Conservation (phyloP, 1,284 basidiomycete species). For the Golubevia pallescens region DNA sequence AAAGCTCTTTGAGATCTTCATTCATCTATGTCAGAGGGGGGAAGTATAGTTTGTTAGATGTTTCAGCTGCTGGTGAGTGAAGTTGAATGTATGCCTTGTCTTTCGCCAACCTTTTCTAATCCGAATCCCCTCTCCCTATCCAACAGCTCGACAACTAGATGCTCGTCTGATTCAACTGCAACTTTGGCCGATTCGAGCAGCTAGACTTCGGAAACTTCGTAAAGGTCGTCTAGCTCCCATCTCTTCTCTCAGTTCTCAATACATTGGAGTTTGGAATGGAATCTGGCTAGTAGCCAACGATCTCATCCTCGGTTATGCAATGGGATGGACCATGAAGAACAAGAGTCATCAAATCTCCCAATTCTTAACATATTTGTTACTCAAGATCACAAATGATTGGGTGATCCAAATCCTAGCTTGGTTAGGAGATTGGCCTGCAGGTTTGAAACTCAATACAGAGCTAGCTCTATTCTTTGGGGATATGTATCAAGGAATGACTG, state of each 20-base stretch:
- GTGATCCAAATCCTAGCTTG: conserved; percentile 24
- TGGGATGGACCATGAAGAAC: conserved; percentile 8
- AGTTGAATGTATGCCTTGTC: neutral
- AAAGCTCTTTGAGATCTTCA: neutral
- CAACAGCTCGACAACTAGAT: conserved; percentile 31
- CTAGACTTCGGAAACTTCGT: conserved; percentile 28
- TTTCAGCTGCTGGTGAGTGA: conserved; percentile 3
- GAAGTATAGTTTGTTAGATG: conserved; percentile 5
- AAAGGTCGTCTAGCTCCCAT: conserved; percentile 29
- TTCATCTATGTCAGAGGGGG: conserved; percentile 2
- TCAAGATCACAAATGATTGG: neutral
- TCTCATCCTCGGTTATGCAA: conserved; percentile 39
- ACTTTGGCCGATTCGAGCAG: conserved; percentile 30
- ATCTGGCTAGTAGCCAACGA: conserved; percentile 56
- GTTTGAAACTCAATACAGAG: conserved; percentile 61
- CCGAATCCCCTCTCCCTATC: conserved; percentile 3
- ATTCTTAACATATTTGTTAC: neutral
- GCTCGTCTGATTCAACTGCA: conserved; percentile 30
- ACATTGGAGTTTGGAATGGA: conserved; percentile 49
- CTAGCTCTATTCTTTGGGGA: conserved; percentile 53
- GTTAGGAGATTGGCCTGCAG: conserved; percentile 58
- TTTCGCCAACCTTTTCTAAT: neutral
- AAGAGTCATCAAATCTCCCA: neutral
- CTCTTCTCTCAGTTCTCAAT: conserved; percentile 29
- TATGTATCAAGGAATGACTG: conserved; percentile 27